Base-by-base conservation (phyloP, 2,329 filamentous ascomycete genomes). In the Ophiocordyceps polyrhachis-furcata region DNA sequence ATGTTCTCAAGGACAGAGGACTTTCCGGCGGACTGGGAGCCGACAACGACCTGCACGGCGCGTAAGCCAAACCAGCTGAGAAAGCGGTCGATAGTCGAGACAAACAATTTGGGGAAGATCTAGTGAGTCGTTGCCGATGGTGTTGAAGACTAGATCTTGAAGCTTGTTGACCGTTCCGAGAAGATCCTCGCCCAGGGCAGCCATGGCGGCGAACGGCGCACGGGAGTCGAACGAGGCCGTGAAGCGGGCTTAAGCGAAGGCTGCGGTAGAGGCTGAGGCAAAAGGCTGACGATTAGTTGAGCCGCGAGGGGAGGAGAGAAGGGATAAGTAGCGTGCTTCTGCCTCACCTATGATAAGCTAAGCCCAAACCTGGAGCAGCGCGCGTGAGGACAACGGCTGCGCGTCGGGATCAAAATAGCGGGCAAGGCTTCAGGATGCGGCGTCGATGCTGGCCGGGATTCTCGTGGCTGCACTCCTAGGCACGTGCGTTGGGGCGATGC, bases 1-100 rank as follows among this genome's bases (percentile, higher is more conserved):
- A 98, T 94, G 65, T 98, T 98, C 68, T 98, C 91, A 51, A 98
- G 80, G 23, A 98, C 91, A 8, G 91, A 96, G 15, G 89, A 96
- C 69, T 98, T 98, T 59, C 91, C 91, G 46, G 91, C 93, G 12
- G 91, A 96, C 67, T 98, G 91, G 49, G 91, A 98, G 51, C 91
- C 91, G 55, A 98, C 91, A 49, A 98, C 91, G 51, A 98, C 89
- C 89, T 96, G 49, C 21, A 25, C 37, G 35, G 40, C 40, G 46
- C 17, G 46, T 57, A 46, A 55, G 55, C 47, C 12, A 28, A 12
- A 15, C 15, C 17, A 20, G n/a, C 35, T n/a, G 11, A 38, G 40
- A 25, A 20, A 5, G 20, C n/a, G 40, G 25, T 28, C 13, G 40
- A 41, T 13, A 25, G 15, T 40, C 15, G 50, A 51, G 51, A 69